Base-by-base conservation (phyloP, 1,139 yeast genomes). In the Hyphopichia burtonii region DNA sequence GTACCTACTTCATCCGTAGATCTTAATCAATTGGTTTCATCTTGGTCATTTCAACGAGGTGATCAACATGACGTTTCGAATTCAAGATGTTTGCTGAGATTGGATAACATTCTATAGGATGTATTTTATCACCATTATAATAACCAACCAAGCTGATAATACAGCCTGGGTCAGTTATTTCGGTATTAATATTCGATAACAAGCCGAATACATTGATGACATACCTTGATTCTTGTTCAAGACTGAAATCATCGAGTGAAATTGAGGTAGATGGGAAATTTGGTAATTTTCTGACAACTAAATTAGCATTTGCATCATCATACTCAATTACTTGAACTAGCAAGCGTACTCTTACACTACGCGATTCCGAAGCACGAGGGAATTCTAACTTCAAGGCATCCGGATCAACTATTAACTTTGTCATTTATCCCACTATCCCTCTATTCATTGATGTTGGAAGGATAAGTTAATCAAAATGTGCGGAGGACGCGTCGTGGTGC, bases 341-440 rank as follows among this genome's bases (percentile, higher is more conserved):
- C 16, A 68, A 36, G 16, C 75, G 53, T 4, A 69, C 51, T 35
- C 64, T 48, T 11, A 49, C 51, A 1, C 55, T 53, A 6, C 40
- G 39, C 2, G 59, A 45, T 4, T 46, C 48, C 1, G 65, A 49
- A 1, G 68, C 68, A 18, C 47, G 44, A 1, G 68, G 63, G 30
- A 54, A 56, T 39, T 48, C 47, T 6, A 44, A 35, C 16, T 43
- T 36, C 16, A 70, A 44, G 2, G 47, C 36, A 1, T 50, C 48
- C 1, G 71, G 71, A 28, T 65, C 67, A 18, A 67, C 38, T 14
- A 64, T 54, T 23, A 68, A 46, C 28, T 45, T 51, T 7, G 71
- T 64, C 71, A 66, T 66, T 27, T 3, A 9, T 34, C 15, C 11
- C n/a, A n/a, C n/a, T n/a, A n/a, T n/a, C n/a, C n/a, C n/a, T n/a